phyloP scores from a whole-genome alignment of 2,329 filamentous ascomycete genomes.

The Eutypella sp. region DNA sequence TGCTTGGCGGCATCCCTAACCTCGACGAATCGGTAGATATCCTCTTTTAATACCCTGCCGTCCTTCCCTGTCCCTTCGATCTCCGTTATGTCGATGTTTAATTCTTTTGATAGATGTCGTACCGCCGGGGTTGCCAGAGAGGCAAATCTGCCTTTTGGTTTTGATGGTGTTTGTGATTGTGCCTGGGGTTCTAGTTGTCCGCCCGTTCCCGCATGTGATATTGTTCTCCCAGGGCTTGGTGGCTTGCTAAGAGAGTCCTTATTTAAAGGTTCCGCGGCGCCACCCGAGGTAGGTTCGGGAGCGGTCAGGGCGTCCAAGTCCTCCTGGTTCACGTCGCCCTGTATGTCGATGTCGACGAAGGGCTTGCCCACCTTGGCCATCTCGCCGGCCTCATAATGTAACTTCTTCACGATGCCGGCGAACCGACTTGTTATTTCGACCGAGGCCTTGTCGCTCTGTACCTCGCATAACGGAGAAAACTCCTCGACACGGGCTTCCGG shows the following conservation, averaged over 20 bases:
- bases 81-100: constrained; percentile 71
- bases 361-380: constrained; percentile 95
- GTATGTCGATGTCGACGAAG: constrained; percentile 90
- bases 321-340: constrained; percentile 65
- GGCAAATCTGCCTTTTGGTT: constrained; percentile 60
- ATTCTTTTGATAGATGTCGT: constrained; percentile 76
- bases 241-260: constrained; percentile 17
- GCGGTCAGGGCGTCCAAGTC: constrained; percentile 42
- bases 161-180: too few species aligned
- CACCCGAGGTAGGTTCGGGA: constrained; percentile 25
- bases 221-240: constrained; percentile 5
- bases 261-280: constrained; percentile 19
- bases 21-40: constrained; percentile 70
- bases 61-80: constrained; percentile 84
- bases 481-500: constrained; percentile 93
- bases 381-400: constrained; percentile 92
- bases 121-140: constrained; percentile 88
- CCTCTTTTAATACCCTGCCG: constrained; percentile 87
- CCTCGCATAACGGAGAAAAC: constrained; percentile 96
- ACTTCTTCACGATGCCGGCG: constrained; percentile 89
- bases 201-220: constrained; percentile 5
- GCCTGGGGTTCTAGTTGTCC: constrained; percentile 10
- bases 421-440: constrained; percentile 94
- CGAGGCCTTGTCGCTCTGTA: constrained; percentile 93
- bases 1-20: constrained; percentile 26